Conservation (phyloP, 306 rosid species). For the Fragaria ananassa region DNA sequence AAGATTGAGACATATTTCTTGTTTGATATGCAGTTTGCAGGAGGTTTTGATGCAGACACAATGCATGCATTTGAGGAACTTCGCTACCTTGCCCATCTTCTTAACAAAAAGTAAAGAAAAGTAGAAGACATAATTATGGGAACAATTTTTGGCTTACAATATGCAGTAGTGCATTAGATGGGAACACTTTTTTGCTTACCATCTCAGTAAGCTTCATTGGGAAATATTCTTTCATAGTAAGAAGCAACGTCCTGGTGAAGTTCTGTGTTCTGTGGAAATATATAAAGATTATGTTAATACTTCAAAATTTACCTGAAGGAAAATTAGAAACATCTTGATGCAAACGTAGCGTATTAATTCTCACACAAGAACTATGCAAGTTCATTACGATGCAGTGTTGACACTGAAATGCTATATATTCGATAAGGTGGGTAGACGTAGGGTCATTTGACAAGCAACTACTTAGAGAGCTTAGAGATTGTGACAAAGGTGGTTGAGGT, state of each 20-base stretch:
- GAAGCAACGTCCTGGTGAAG: conserved; percentile 12
- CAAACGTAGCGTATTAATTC: neutral
- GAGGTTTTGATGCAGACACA: conserved; percentile 98
- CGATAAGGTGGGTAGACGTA: neutral
- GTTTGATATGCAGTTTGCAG: conserved; percentile 76
- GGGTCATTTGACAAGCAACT: neutral
- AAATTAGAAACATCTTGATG: neutral
- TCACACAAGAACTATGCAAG: neutral
- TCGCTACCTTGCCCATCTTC: conserved; percentile 84
- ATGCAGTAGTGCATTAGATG: conserved; percentile 3
- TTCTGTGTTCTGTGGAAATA: neutral
- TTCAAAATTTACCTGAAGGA: neutral
- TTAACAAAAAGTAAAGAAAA: conserved; percentile 55
- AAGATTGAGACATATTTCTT: conserved; percentile 15
- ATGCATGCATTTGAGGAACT: conserved; percentile 95
- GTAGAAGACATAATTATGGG: neutral
- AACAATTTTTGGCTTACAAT: conserved; percentile 29
- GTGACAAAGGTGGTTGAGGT: neutral
- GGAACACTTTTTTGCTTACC: conserved; percentile 31
- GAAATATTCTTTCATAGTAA: neutral
- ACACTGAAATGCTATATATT: neutral
- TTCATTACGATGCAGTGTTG: neutral
- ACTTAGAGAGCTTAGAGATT: neutral
- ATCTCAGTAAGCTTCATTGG: conserved; percentile 37
- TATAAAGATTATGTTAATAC: neutral